phyloP scores from a whole-genome alignment of 345 rosid genomes.

The Gossypioides kirkii region DNA sequence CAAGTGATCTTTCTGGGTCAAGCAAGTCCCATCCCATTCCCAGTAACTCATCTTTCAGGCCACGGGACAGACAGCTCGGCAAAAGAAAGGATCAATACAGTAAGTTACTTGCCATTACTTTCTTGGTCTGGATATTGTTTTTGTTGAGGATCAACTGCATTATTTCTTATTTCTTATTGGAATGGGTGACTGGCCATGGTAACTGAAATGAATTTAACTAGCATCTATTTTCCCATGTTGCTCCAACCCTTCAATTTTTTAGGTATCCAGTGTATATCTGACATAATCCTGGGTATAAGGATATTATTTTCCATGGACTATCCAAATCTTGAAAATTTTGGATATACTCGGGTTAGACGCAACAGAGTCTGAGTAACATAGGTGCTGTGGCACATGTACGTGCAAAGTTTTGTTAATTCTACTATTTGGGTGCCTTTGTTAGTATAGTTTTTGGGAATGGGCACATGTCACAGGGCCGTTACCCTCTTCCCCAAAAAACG shows the following conservation, averaged over 20 bases:
- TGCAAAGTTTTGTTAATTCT: not conserved
- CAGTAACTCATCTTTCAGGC: constrained; percentile 58
- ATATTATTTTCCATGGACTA: not conserved
- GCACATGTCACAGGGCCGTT: no score
- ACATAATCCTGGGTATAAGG: not conserved
- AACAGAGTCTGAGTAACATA: not conserved
- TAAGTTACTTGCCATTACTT: constrained; percentile 22
- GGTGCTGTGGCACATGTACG: not conserved
- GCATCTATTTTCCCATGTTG: not conserved
- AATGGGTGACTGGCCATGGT: not conserved
- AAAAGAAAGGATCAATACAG: constrained; percentile 66
- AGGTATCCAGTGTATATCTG: not conserved
- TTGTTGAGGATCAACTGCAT: not conserved
- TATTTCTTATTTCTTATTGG: not conserved
- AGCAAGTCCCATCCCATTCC: constrained; percentile 46
- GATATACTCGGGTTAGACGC: not conserved
- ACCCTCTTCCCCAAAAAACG: no score
- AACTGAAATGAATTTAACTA: not conserved
- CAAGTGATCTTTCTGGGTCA: constrained; percentile 66
- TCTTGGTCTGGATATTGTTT: not conserved
- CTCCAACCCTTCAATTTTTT: not conserved
- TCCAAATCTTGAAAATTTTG: no score
- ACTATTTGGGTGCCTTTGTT: no score
- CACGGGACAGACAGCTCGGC: constrained; percentile 50
- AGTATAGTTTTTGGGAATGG: no score